phyloP scores from a whole-genome alignment of 2,329 filamentous ascomycete species.

The Hypocreales sp. region DNA sequence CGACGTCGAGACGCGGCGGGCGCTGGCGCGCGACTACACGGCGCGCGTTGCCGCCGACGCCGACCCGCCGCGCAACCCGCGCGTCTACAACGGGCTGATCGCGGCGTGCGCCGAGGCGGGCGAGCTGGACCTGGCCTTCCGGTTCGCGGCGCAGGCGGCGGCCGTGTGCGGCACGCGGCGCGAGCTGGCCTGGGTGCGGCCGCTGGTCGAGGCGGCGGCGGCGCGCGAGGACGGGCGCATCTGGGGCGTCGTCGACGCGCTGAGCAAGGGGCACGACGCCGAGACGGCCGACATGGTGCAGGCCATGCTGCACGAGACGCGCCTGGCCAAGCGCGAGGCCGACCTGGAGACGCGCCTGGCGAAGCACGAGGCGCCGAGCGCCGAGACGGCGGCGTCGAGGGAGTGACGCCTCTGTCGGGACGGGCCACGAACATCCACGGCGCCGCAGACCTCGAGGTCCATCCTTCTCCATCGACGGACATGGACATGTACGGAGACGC shows the following conservation, averaged over 20 bases:
- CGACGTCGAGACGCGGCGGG: constrained; percentile 8
- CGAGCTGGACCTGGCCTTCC: constrained; percentile 18
- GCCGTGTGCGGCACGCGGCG: constrained; percentile 3
- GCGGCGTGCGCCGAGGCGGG: constrained; percentile 11
- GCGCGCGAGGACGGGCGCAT: constrained; percentile 15
- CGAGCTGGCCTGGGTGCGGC: constrained; percentile 11
- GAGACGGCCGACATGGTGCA: constrained; percentile 8
- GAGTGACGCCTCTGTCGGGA: neutral
- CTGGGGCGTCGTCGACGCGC: constrained; percentile 16
- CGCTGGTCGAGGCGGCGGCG: constrained; percentile 12
- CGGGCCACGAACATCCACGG: too few species aligned
- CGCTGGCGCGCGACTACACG: constrained; percentile 15
- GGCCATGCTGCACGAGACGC: constrained; percentile 10
- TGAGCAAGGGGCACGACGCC: constrained; percentile 8
- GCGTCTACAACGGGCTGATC: constrained; percentile 13
- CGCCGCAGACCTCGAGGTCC: too few species aligned
- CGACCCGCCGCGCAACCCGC: constrained; percentile 4
- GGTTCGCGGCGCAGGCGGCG: constrained; percentile 11
- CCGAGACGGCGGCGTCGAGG: too few species aligned
- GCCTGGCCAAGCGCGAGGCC: constrained; percentile 2
- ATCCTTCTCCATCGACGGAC: neutral
- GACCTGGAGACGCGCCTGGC: constrained; percentile 7
- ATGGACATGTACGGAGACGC: too few species aligned
- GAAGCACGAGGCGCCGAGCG: neutral
- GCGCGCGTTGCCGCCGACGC: constrained; percentile 6